Conservation (phyloP, 2,329 filamentous ascomycete genomes). For the Teratosphaeria gauchensis region DNA sequence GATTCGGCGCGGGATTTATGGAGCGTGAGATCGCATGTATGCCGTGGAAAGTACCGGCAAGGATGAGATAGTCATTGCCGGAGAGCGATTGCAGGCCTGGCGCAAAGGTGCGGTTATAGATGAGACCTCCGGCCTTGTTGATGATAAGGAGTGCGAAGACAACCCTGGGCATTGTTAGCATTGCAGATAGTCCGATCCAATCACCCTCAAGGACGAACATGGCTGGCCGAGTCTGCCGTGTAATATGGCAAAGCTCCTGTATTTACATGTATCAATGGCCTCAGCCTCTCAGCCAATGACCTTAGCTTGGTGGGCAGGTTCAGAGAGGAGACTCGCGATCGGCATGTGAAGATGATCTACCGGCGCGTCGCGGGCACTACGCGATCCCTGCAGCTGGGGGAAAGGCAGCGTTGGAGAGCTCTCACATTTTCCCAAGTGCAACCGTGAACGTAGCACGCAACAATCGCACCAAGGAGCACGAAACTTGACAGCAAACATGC, state of each 20-base stretch:
- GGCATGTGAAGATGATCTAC: not conserved
- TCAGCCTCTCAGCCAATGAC: not conserved
- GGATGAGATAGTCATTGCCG: constrained; percentile 92
- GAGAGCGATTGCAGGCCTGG: constrained; percentile 77
- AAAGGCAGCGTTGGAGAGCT: not conserved
- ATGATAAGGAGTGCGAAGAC: constrained; percentile 94
- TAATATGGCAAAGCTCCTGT: not conserved
- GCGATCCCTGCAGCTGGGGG: not conserved
- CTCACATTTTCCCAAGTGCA: not conserved
- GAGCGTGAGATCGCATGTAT: constrained; percentile 56
- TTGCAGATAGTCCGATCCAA: not conserved
- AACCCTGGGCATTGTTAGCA: constrained; percentile 50
- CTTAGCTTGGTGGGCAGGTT: not conserved
- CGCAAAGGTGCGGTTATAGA: constrained; percentile 93
- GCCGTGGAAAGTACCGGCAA: constrained; percentile 92
- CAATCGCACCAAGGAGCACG: not conserved
- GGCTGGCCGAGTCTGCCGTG: not conserved
- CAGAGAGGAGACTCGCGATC: not conserved
- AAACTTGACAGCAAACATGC: not conserved
- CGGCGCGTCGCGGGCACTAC: not conserved
- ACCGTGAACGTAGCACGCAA: not conserved
- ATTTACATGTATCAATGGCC: too few relatives aligned
- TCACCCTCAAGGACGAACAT: not conserved
- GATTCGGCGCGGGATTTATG: constrained; percentile 32
- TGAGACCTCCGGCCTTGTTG: constrained; percentile 89